These are phyloP conservation scores for Fremontodendron californicum DNA, from an alignment of 345 rosid genomes.

Conservation along the genomic window DNA sequence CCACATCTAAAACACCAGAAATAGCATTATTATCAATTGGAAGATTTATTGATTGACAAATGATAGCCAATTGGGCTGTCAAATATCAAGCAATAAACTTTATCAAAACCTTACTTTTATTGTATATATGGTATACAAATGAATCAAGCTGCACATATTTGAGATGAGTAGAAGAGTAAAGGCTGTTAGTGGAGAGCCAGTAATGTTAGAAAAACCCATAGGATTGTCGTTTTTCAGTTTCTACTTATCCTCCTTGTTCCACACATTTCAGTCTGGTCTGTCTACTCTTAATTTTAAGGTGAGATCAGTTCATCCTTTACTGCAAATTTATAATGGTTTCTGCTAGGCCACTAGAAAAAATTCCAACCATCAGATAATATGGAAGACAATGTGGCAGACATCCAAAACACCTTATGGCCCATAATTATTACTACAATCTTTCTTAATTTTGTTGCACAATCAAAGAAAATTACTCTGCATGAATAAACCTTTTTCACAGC, in stretches of 20 bases:
- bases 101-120: too few relatives aligned
- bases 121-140: too few relatives aligned
- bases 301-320: neutral
- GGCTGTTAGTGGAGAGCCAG: neutral
- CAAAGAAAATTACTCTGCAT: too few relatives aligned
- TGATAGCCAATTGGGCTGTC: conserved; percentile 28
- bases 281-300: neutral
- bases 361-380: neutral
- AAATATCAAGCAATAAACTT: too few relatives aligned
- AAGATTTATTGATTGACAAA: too few relatives aligned
- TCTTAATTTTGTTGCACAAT: too few relatives aligned
- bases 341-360: neutral
- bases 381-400: neutral
- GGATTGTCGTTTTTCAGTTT: neutral
- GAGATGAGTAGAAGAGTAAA: neutral
- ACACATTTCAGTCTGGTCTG: neutral
- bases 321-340: too few relatives aligned
- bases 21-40: too few relatives aligned
- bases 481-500: too few relatives aligned
- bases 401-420: neutral
- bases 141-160: neutral
- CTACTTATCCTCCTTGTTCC: neutral
- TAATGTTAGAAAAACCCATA: neutral
- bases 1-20: too few relatives aligned
- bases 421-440: too few relatives aligned